Percentiles rank a stretch among this genome's conserved stretches.
Evolutionary conservation across 2,329 filamentous ascomycete species (phyloP).

Genomic region (Orbilia javanica): DNA sequence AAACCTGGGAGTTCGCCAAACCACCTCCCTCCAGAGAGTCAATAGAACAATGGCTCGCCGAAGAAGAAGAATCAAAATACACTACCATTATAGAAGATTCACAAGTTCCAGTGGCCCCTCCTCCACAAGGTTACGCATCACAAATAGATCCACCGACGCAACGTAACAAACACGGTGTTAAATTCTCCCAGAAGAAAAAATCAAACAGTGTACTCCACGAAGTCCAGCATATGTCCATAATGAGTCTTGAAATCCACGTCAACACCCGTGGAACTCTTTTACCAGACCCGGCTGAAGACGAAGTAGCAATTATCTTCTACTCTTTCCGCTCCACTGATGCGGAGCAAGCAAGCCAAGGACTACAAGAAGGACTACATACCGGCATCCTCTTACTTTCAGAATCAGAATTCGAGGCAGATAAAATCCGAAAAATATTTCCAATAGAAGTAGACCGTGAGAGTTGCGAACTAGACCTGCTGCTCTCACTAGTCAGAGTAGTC

Average conservation of each 20-base stretch:
- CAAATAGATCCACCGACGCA: slow-evolving; percentile 93
- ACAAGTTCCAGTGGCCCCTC: slow-evolving; percentile 40
- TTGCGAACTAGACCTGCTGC: slow-evolving; percentile 86
- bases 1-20: slow-evolving; percentile 80
- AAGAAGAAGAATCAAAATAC: slow-evolving; percentile 64
- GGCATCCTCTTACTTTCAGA: slow-evolving; percentile 81
- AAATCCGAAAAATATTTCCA: slow-evolving; percentile 73
- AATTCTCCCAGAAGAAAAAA: slow-evolving; percentile 82
- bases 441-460: slow-evolving; percentile 79
- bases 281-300: slow-evolving; percentile 90
- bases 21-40: slow-evolving; percentile 78
- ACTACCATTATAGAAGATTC: slow-evolving; percentile 57
- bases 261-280: slow-evolving; percentile 84
- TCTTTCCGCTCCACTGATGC: slow-evolving; percentile 82
- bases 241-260: slow-evolving; percentile 93
- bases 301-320: slow-evolving; percentile 91
- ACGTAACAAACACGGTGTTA: slow-evolving; percentile 83
- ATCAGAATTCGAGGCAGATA: slow-evolving; percentile 72
- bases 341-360: slow-evolving; percentile 68
- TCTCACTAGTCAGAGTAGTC: slow-evolving; percentile 87
- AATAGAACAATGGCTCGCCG: slow-evolving; percentile 76
- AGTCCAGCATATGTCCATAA: slow-evolving; percentile 93
- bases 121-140: slow-evolving; percentile 70
- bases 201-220: slow-evolving; percentile 84
- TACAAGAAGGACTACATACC: slow-evolving; percentile 70